phyloP scores from a whole-genome alignment of 768 basidiomycete species.

The Sporobolomyces pararoseus region DNA sequence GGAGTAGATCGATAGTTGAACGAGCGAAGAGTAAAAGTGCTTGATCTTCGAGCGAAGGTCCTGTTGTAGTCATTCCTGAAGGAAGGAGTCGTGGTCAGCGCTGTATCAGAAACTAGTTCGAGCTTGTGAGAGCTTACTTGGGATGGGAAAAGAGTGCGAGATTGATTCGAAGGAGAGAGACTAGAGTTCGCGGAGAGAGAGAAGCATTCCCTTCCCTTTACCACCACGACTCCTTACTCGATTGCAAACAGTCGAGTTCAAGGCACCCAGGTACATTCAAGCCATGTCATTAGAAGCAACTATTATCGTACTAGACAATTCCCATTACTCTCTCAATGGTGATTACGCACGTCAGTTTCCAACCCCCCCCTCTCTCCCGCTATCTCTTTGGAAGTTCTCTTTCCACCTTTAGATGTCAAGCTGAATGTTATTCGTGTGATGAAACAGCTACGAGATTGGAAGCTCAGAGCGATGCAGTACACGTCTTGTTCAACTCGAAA shows the following conservation, averaged over 20 bases:
- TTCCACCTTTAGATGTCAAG: too few relatives aligned
- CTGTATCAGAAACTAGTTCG: too few relatives aligned
- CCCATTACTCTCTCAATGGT: slow-evolving; percentile 93
- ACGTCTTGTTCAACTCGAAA: slow-evolving; percentile 83
- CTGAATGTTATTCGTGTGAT: slow-evolving; percentile 45
- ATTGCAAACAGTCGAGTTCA: too few relatives aligned
- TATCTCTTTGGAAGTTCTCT: too few relatives aligned
- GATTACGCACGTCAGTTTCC: slow-evolving; percentile 68
- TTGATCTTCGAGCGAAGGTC: slow-evolving; percentile 13
- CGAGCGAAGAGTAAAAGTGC: slow-evolving; percentile 69
- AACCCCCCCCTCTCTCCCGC: not conserved
- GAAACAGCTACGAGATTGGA: slow-evolving; percentile 60
- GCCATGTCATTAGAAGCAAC: slow-evolving; percentile 90
- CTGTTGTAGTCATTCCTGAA: not conserved
- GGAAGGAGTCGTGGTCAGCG: too few relatives aligned
- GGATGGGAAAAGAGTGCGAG: too few relatives aligned
- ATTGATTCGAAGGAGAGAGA: too few relatives aligned
- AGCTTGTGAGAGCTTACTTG: too few relatives aligned
- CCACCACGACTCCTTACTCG: not conserved
- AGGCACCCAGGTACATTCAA: too few relatives aligned
- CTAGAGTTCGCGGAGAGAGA: too few relatives aligned
- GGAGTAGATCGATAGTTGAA: slow-evolving; percentile 74
- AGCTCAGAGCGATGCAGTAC: slow-evolving; percentile 88
- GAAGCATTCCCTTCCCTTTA: too few relatives aligned
- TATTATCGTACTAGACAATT: slow-evolving; percentile 97